A percentile compares a stretch with the other conserved stretches of the same genome.
These are phyloP conservation scores for Linnemannia hyalina DNA, from an alignment of 192 early-diverging fungal species.

Conservation along the genomic window DNA sequence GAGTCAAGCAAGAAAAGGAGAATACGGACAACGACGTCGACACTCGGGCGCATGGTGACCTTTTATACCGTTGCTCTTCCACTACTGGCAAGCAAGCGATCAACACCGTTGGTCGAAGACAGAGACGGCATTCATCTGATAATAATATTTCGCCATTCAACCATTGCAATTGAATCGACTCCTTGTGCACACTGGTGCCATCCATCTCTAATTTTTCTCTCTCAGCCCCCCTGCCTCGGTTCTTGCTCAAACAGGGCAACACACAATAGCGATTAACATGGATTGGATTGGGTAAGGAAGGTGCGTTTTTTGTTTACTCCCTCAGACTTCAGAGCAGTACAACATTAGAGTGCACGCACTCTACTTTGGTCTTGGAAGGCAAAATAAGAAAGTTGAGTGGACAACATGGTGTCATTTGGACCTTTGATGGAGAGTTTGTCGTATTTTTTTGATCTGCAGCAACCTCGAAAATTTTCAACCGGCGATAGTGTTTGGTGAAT, in stretches of 20 bases:
- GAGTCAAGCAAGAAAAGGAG: not conserved
- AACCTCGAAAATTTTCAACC: not conserved
- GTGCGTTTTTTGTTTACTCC: not conserved
- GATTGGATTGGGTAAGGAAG: constrained; percentile 5
- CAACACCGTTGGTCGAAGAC: not conserved
- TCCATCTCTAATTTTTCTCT: not conserved
- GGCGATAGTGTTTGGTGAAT: not conserved
- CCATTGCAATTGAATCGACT: not conserved
- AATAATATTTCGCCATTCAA: not conserved
- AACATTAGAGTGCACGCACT: too few relatives aligned
- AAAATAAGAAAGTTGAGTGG: not conserved
- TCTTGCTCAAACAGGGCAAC: not conserved
- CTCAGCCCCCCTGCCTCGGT: not conserved
- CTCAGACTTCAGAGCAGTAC: not conserved
- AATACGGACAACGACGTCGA: not conserved
- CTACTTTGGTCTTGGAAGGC: not conserved
- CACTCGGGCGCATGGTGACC: not conserved
- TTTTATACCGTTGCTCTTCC: not conserved
- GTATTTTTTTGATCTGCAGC: constrained; percentile 6
- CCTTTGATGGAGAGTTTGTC: not conserved
- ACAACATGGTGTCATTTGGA: constrained; percentile 4
- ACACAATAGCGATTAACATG: not conserved
- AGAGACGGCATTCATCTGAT: not conserved
- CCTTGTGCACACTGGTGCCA: not conserved
- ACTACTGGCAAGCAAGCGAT: not conserved